phyloP scores from a whole-genome alignment of 2,329 filamentous ascomycete species.

The Stagonosporopsis chrysanthemi region DNA sequence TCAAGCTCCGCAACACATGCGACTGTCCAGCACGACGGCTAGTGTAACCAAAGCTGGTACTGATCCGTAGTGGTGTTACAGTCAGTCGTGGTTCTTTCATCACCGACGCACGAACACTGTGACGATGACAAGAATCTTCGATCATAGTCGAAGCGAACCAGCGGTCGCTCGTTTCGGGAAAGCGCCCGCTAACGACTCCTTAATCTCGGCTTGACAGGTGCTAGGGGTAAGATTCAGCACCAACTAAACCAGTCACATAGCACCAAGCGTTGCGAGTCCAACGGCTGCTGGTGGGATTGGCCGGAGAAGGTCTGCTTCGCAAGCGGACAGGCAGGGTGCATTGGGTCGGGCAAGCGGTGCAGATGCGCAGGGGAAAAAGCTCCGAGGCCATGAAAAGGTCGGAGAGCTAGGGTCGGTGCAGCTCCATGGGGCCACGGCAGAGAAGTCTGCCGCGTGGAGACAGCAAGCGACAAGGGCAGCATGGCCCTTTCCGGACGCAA shows the following conservation, averaged over 20 bases:
- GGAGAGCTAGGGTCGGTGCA: conserved; percentile 20
- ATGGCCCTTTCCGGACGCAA: conserved; percentile 23
- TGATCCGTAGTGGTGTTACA: conserved; percentile 17
- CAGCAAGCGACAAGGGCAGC: conserved; percentile 28
- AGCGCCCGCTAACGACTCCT: conserved; percentile 44
- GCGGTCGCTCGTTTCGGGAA: conserved; percentile 30
- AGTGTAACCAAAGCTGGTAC: conserved; percentile 22
- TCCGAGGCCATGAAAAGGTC: conserved; percentile 29
- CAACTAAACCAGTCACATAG: conserved; percentile 37
- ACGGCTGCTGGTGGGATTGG: conserved; percentile 47
- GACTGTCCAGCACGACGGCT: conserved; percentile 7
- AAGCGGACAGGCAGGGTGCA: conserved; percentile 32
- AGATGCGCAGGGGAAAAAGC: conserved; percentile 40
- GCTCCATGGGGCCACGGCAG: conserved; percentile 18
- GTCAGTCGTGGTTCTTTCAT: conserved; percentile 18
- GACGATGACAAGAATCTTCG: conserved; percentile 33
- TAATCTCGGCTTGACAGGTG: conserved; percentile 47
- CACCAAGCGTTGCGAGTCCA: conserved; percentile 41
- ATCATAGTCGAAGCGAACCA: conserved; percentile 18
- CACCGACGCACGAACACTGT: conserved; percentile 22
- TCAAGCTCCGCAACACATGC: conserved; percentile 18
- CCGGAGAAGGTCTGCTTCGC: conserved; percentile 24
- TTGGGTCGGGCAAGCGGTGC: conserved; percentile 33
- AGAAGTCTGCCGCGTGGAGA: conserved; percentile 29
- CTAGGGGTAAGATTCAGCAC: conserved; percentile 30